Evolutionary conservation across 805 yeast species (phyloP), one percentile per base, ranked within the genome.

Genomic region (Saturnispora halmiae): DNA sequence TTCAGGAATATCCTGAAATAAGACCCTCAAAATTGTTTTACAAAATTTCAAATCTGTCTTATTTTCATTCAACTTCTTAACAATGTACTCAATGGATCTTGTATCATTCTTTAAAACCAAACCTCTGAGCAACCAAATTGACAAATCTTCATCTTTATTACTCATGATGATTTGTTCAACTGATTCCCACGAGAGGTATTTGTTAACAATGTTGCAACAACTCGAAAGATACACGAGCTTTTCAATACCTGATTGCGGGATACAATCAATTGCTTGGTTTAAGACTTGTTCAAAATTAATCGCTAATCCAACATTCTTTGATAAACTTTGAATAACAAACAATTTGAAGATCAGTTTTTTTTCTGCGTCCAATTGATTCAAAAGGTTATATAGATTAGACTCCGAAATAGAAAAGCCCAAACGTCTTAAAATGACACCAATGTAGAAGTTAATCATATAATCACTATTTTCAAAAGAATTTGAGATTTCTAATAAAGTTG

Each of bases 111-210:
- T 47, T 21, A 45, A 14, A 16, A 47, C 34, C 15, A 47, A 36
- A 6, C 50, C 50, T 22, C 40, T 35, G 15, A 47, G 30, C 11
- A 38, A 18, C 50, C 50, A 47, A 25, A 47, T 18, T 14, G 33
- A 38, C 6, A 44, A 15, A 19, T 46, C 47, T 8, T 36, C 18
- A 13, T 15, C n/a, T 14, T 4, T 18, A 10, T 9, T 13, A 5
- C 14, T n/a, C 16, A 36, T 18, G 2, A 33, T 5, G 4, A n/a
- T 15, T 31, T 22, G 18, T 16, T 22, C 30, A 16, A 41, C 30
- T n/a, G 34, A 36, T 4, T 34, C 24, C 37, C 43, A 44, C n/a
- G 11, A 19, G 2, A 44, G 24, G 35, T 42, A 45, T 34, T 47
- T 47, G 27, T 47, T 47, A 10, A 41, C 36, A 8, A 47, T 31